Conservation (phyloP, 306 rosid species). For the Cajanus cajan region DNA sequence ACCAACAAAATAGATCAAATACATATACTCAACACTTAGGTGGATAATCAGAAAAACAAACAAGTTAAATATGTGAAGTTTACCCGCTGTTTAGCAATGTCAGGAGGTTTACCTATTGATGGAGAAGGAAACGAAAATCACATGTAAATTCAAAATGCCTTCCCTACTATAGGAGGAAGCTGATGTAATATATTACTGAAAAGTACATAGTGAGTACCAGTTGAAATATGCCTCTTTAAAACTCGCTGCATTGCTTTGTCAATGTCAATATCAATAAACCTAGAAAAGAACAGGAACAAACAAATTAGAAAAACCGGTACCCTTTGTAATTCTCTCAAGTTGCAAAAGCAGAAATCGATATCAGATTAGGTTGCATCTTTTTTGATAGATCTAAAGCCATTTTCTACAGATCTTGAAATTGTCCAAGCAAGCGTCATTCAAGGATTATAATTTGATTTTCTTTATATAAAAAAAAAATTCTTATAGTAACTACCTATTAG, state of each 20-base stretch:
- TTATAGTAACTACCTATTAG: too few species aligned
- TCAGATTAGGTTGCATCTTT: slow-evolving; percentile 5
- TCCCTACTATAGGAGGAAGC: background rate
- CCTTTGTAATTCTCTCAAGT: background rate
- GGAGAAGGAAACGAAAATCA: background rate
- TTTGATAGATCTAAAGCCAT: background rate
- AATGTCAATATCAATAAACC: slow-evolving; percentile 75
- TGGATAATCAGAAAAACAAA: background rate
- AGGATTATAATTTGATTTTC: too few species aligned
- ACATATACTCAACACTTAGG: slow-evolving; percentile 1
- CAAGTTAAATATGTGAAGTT: slow-evolving; percentile 20
- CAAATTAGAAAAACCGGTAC: slow-evolving; percentile 12
- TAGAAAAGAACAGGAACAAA: slow-evolving; percentile 34
- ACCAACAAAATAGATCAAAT: slow-evolving; percentile 26
- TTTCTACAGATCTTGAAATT: slow-evolving; percentile 16
- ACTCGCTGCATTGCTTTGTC: slow-evolving; percentile 86
- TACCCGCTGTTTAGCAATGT: slow-evolving; percentile 82
- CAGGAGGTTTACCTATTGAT: slow-evolving; percentile 61
- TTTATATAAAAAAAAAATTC: too few species aligned
- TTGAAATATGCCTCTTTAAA: slow-evolving; percentile 74
- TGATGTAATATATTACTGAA: background rate
- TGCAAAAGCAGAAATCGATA: slow-evolving; percentile 10
- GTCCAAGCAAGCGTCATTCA: background rate
- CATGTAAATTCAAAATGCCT: background rate
- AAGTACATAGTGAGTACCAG: slow-evolving; percentile 50